These are phyloP conservation scores for Mortierella sp. DNA, from an alignment of 371 early-diverging fungal species.

Conservation along the genomic window DNA sequence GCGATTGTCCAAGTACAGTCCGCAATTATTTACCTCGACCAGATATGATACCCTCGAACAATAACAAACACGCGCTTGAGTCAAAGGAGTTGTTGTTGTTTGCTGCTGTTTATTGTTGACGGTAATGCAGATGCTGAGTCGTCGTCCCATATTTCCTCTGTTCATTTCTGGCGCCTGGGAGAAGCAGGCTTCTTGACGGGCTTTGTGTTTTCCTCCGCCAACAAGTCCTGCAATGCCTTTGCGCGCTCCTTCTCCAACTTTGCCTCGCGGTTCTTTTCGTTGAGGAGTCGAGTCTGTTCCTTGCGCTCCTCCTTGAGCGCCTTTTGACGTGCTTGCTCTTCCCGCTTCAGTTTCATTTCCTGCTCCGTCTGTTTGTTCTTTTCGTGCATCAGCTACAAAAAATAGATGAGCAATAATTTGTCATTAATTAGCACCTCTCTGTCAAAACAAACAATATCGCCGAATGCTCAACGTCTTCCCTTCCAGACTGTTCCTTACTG, in stretches of 20 bases:
- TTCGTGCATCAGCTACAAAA: constrained; percentile 58
- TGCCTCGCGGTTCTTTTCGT: constrained; percentile 27
- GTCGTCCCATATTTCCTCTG: neutral
- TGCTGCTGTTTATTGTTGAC: neutral
- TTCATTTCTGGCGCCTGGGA: constrained; percentile 8
- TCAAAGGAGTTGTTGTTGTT: neutral
- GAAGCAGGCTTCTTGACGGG: constrained; percentile 14
- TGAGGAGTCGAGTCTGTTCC: constrained; percentile 20
- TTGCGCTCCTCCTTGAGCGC: constrained; percentile 55
- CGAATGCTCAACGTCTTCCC: neutral
- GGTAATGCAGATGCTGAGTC: neutral
- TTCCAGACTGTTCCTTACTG: constrained; percentile 60
- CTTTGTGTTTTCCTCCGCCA: constrained; percentile 16
- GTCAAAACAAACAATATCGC: neutral
- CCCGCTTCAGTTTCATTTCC: constrained; percentile 59
- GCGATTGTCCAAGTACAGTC: constrained; percentile 3
- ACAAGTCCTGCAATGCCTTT: constrained; percentile 30
- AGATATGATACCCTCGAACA: neutral
- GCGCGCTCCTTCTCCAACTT: constrained; percentile 25
- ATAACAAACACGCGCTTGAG: neutral
- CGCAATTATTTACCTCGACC: neutral
- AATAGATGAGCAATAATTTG: neutral
- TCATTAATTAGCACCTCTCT: neutral
- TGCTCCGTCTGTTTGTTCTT: constrained; percentile 64
- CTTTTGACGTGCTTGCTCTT: constrained; percentile 58